Base-by-base conservation (phyloP, 805 yeast species). In the Cyberlindnera suaveolens region DNA sequence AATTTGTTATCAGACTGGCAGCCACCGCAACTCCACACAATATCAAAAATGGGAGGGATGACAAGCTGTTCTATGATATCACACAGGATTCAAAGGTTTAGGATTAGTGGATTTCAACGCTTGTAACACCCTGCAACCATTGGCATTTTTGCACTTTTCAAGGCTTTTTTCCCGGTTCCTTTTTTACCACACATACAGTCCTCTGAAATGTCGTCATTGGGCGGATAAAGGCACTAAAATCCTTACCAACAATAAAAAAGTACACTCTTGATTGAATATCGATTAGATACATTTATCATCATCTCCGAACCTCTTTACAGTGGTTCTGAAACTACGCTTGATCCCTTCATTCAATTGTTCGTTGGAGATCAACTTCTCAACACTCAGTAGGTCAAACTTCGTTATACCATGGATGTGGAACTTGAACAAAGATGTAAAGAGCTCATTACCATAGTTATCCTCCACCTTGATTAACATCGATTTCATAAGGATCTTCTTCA, bases 361-460 rank as follows among this genome's bases (percentile, higher is more conserved):
- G 33, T 48, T 51, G 5, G 40, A 40, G 39, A 51, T 16, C 15
- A 54, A 31, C 15, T 41, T 23, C 5, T 49, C 47, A 10, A 54
- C 51, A 7, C 52, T 44, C 4, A 44, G 39, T 3, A 61, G 37
- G 48, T 68, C 73, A 31, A 62, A 57, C 34, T 57, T 54, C 0
- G 70, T 65, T 13, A 72, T 57, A 1, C 76, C 78, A 44, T 72
- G 70, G 10, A 73, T 53, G 5, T 62, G 53, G 34, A 68, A 66
- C 44, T 67, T 71, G 44, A 62, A 58, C 19, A 67, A 39, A 23
- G 72, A 61, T 2, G 67, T 65, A 39, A 56, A 67, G 15, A 60
- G 49, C n/a, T 52, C 46, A 40, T 65, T 64, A 6, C 72, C 72
- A 42, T 66, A 60, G 41, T 66, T 68, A 10, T 56, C 62, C 19